Evolutionary conservation across 2,329 filamentous ascomycete genomes (phyloP).

Genomic region (Gremmenia infestans): DNA sequence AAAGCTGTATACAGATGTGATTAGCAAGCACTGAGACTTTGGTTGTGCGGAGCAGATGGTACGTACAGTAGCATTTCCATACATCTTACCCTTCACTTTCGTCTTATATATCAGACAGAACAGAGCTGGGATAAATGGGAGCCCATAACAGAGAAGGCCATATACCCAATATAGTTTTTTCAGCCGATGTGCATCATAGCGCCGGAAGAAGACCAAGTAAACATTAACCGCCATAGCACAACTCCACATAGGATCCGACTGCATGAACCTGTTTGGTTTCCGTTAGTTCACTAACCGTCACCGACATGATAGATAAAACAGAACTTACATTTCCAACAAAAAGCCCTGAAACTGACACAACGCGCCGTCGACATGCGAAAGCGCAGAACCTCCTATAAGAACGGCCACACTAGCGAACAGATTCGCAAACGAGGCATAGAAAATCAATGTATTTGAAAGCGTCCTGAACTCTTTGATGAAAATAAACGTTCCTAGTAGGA

Average conservation of each 20-base stretch:
- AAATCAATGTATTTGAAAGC: constrained; percentile 66
- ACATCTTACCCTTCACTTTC: constrained; percentile 25
- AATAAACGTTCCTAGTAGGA: constrained; percentile 68
- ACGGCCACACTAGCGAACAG: constrained; percentile 54
- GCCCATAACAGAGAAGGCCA: constrained; percentile 47
- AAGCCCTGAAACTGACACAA: constrained; percentile 70
- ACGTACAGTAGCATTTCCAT: constrained; percentile 34
- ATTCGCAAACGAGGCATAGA: constrained; percentile 57
- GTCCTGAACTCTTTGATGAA: constrained; percentile 68
- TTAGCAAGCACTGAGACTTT: constrained; percentile 36
- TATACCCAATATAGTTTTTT: constrained; percentile 52
- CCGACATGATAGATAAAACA: too few species aligned
- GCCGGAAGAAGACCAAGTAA: constrained; percentile 54
- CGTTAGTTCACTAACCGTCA: constrained; percentile 43
- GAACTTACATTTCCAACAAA: constrained; percentile 65
- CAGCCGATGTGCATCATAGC: constrained; percentile 46
- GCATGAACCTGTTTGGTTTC: constrained; percentile 47
- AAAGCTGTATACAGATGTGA: constrained; percentile 51
- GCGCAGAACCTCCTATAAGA: constrained; percentile 47
- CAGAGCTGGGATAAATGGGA: constrained; percentile 51
- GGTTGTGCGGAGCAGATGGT: background rate
- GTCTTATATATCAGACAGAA: constrained; percentile 47
- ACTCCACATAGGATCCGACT: constrained; percentile 48
- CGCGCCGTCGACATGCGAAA: constrained; percentile 16
- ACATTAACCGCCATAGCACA: constrained; percentile 59